Percentiles rank a stretch among this genome's conserved stretches.
phyloP scores from a whole-genome alignment of 2,329 filamentous ascomycete species.

The Fusarium sp. region DNA sequence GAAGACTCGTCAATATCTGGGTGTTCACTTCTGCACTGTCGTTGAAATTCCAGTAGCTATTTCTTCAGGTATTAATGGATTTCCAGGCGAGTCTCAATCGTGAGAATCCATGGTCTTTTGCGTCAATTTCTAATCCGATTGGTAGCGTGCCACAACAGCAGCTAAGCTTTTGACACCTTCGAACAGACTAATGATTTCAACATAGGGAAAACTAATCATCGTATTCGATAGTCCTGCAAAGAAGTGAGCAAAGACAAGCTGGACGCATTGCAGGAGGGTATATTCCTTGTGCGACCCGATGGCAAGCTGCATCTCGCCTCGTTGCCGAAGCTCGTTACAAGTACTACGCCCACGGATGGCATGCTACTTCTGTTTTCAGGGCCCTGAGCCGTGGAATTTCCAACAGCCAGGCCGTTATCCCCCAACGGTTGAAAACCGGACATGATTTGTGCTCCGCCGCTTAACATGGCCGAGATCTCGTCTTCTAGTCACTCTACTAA shows the following conservation, averaged over 20 bases:
- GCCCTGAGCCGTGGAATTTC: slow-evolving; percentile 8
- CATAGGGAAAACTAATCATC: not conserved
- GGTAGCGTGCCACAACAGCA: not conserved
- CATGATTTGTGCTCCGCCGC: slow-evolving; percentile 10
- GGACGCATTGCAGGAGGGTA: not conserved
- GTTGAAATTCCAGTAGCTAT: not conserved
- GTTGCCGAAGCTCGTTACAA: slow-evolving; percentile 36
- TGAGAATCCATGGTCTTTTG: not conserved
- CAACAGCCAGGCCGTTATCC: slow-evolving; percentile 14
- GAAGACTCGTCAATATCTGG: not conserved
- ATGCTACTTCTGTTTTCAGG: slow-evolving; percentile 9
- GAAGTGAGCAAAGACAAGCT: not conserved
- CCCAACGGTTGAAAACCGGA: slow-evolving; percentile 21
- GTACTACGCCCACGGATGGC: slow-evolving; percentile 8
- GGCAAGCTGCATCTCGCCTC: slow-evolving; percentile 36
- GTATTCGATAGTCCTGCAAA: not conserved
- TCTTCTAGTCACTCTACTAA: not conserved
- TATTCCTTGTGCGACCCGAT: slow-evolving; percentile 2
- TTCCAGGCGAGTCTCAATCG: not conserved
- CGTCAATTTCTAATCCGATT: not conserved
- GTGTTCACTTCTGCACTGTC: not conserved
- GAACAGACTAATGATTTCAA: not conserved
- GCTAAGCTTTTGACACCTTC: not conserved
- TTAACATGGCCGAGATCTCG: slow-evolving; percentile 17
- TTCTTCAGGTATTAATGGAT: not conserved